phyloP scores from a whole-genome alignment of 257 asterid species.

The Solanum pennellii region DNA sequence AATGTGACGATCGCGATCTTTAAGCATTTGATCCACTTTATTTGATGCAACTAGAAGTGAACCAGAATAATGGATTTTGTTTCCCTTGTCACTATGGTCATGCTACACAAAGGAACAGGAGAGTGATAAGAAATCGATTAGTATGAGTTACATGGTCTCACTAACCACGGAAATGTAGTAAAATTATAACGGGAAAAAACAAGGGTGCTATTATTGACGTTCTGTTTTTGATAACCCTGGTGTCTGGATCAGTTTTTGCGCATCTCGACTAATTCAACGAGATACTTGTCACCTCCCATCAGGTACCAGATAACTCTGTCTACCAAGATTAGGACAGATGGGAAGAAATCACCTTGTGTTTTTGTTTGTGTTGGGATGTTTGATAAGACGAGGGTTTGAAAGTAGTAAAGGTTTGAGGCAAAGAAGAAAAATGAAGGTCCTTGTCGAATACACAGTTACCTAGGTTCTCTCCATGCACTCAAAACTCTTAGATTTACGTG shows the following conservation, averaged over 20 bases:
- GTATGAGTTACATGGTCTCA: neutral
- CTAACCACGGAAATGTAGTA: neutral
- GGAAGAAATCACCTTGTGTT: neutral
- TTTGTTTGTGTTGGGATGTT: neutral
- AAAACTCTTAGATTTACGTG: neutral
- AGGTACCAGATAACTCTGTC: neutral
- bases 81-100: slow-evolving; percentile 31
- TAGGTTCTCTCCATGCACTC: neutral
- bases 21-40: slow-evolving; percentile 73
- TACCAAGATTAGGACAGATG: neutral
- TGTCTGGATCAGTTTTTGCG: no score
- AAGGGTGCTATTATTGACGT: neutral
- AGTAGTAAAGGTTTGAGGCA: neutral
- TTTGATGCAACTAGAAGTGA: slow-evolving; percentile 48
- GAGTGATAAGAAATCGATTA: neutral
- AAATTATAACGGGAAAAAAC: neutral
- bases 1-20: slow-evolving; percentile 71
- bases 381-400: neutral
- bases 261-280: neutral
- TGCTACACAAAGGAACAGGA: slow-evolving; percentile 1
- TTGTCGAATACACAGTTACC: neutral
- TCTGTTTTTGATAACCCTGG: neutral
- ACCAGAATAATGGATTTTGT: slow-evolving; percentile 58
- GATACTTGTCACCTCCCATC: neutral
- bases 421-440: neutral